Conservation (phyloP, 352 stramenopile species). For the Phytophthora lateralis region DNA sequence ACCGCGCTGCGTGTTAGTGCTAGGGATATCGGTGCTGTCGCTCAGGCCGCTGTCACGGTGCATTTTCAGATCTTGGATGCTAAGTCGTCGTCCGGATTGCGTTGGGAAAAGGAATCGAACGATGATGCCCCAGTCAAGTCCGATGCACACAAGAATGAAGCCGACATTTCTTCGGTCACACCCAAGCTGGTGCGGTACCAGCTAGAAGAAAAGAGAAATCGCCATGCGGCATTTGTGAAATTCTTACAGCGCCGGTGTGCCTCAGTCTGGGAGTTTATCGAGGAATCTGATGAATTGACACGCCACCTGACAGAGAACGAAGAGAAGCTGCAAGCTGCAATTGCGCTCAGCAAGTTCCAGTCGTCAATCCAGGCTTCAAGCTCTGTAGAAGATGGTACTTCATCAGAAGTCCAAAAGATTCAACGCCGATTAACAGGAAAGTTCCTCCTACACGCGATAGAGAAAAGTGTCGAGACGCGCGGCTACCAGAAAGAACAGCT, state of each 20-base stretch:
- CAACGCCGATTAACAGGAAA: slow-evolving; percentile 54
- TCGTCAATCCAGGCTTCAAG: slow-evolving; percentile 49
- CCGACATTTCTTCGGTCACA: slow-evolving; percentile 51
- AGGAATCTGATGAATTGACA: slow-evolving; percentile 55
- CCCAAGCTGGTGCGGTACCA: slow-evolving; percentile 88
- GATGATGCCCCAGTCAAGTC: slow-evolving; percentile 20
- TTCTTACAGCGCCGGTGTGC: slow-evolving; percentile 73
- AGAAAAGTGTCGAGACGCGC: slow-evolving; percentile 70
- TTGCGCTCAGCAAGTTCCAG: slow-evolving; percentile 81
- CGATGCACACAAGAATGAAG: slow-evolving; percentile 15
- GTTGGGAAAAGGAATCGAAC: slow-evolving; percentile 61
- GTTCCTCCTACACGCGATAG: slow-evolving; percentile 77
- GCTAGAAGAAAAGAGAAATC: slow-evolving; percentile 76
- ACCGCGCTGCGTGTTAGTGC: slow-evolving; percentile 49
- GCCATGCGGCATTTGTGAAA: slow-evolving; percentile 60
- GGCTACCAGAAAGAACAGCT: slow-evolving; percentile 84
- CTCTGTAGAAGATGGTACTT: slow-evolving; percentile 26
- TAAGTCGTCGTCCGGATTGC: slow-evolving; percentile 78
- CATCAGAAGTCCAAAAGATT: slow-evolving; percentile 36
- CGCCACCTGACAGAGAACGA: slow-evolving; percentile 68
- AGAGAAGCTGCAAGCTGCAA: slow-evolving; percentile 78
- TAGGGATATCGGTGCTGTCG: slow-evolving; percentile 50
- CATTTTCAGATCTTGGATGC: slow-evolving; percentile 82
- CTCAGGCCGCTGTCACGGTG: slow-evolving; percentile 64
- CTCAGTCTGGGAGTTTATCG: slow-evolving; percentile 65